phyloP scores from a whole-genome alignment of 2,329 filamentous ascomycete genomes.

The Pseudopyrenochaeta lycopersici region DNA sequence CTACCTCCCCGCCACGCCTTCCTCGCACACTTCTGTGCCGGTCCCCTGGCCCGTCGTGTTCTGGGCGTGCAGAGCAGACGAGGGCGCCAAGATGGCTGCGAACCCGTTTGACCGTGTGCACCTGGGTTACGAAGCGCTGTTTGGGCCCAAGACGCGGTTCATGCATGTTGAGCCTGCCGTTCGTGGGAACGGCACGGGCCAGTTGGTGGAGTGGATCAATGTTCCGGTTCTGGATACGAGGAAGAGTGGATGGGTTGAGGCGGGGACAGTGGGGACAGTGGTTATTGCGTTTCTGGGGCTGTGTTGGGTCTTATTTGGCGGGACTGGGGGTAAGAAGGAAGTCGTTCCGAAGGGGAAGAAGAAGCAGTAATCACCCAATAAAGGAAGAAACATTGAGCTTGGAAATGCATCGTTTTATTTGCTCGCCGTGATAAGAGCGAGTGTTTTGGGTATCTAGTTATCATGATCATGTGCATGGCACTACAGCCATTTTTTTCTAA shows the following conservation, averaged over 20 bases:
- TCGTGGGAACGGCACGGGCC: constrained; percentile 11
- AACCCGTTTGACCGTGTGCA: constrained; percentile 89
- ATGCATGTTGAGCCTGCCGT: constrained; percentile 68
- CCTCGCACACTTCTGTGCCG: constrained; percentile 54
- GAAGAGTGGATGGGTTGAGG: constrained; percentile 49
- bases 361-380: constrained; percentile 25
- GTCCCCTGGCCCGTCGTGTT: constrained; percentile 86
- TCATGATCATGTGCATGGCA: background rate
- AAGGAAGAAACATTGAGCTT: background rate
- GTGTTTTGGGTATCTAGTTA: constrained; percentile 9
- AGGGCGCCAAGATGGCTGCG: constrained; percentile 71
- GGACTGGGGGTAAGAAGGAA: constrained; percentile 6
- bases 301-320: constrained; percentile 51
- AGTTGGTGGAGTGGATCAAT: constrained; percentile 43
- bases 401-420: constrained; percentile 2
- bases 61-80: constrained; percentile 82
- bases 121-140: constrained; percentile 85
- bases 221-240: constrained; percentile 55
- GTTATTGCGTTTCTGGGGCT: constrained; percentile 56
- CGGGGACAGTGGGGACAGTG: constrained; percentile 54
- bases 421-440: background rate
- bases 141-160: constrained; percentile 79
- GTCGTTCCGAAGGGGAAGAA: constrained; percentile 25
- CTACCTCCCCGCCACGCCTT: constrained; percentile 67
- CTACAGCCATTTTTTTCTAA: background rate